Conservation (phyloP, 2,329 filamentous ascomycete genomes). For the Talaromyces sp. region DNA sequence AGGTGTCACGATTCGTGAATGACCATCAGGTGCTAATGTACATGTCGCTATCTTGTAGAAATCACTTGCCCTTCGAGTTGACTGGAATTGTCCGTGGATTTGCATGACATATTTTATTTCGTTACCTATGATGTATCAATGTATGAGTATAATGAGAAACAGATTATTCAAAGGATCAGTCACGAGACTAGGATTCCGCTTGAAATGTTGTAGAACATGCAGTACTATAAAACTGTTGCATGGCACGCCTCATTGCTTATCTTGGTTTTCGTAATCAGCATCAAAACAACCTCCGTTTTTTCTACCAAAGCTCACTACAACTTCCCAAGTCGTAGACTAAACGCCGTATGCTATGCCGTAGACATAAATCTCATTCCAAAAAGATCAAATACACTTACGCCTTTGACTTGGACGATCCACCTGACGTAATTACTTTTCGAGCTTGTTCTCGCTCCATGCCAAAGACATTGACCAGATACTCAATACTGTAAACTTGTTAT, state of each 20-base stretch:
- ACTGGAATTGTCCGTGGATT: too few species aligned
- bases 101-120: too few species aligned
- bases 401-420: conserved; percentile 19
- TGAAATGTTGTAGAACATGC: too few species aligned
- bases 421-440: conserved; percentile 39
- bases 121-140: not conserved
- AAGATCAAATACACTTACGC: not conserved
- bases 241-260: too few species aligned
- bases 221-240: too few species aligned
- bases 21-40: conserved; percentile 5
- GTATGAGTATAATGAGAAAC: not conserved
- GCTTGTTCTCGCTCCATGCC: conserved; percentile 55
- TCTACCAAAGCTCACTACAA: not conserved
- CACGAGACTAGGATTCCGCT: too few species aligned
- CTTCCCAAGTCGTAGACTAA: not conserved
- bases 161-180: too few species aligned
- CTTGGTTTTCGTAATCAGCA: not conserved
- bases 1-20: conserved; percentile 10
- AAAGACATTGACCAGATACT: conserved; percentile 62
- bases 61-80: too few species aligned
- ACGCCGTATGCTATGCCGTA: conserved; percentile 3
- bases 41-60: conserved; percentile 1
- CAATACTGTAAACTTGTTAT: conserved; percentile 46
- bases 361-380: not conserved
- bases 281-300: not conserved